These are phyloP conservation scores for Trichodelitschia bisporula DNA, from an alignment of 495 filamentous ascomycete species.

Conservation along the genomic window DNA sequence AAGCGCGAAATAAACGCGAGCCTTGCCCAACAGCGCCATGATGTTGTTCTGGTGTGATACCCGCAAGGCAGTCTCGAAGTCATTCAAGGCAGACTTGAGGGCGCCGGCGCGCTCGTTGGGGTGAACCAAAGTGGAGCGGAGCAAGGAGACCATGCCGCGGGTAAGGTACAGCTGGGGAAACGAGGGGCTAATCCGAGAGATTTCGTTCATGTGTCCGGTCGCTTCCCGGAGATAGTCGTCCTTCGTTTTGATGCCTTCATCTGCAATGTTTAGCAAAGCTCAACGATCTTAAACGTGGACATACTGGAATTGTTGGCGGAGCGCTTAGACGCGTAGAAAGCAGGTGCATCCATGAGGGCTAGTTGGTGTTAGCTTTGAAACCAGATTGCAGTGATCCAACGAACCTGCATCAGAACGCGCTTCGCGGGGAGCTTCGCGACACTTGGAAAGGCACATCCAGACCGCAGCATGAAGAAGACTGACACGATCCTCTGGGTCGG, in stretches of 20 bases:
- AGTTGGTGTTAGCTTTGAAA: too few relatives aligned
- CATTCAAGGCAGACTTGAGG: slow-evolving; percentile 64
- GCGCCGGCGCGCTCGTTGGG: slow-evolving; percentile 55
- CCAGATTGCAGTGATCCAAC: too few relatives aligned
- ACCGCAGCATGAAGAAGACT: slow-evolving; percentile 62
- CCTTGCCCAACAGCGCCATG: slow-evolving; percentile 70
- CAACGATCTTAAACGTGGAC: too few relatives aligned
- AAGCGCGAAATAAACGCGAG: slow-evolving; percentile 59
- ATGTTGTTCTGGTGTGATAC: slow-evolving; percentile 66
- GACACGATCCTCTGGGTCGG: slow-evolving; percentile 56
- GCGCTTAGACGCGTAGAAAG: too few relatives aligned
- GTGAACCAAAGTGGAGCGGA: slow-evolving; percentile 63
- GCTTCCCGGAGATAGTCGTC: slow-evolving; percentile 81
- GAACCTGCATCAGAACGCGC: too few relatives aligned
- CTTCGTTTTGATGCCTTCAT: slow-evolving; percentile 46
- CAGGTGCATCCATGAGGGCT: too few relatives aligned
- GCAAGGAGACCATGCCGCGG: slow-evolving; percentile 69
- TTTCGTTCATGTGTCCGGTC: slow-evolving; percentile 76
- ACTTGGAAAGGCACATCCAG: slow-evolving; percentile 84
- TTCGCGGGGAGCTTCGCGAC: slow-evolving; percentile 59
- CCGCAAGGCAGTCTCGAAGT: slow-evolving; percentile 77
- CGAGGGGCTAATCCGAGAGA: slow-evolving; percentile 73
- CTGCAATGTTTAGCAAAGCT: neutral
- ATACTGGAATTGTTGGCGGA: too few relatives aligned
- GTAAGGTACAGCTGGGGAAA: slow-evolving; percentile 75